Base-by-base conservation (phyloP, 192 early-diverging fungal genomes). In the Gigaspora rosea region DNA sequence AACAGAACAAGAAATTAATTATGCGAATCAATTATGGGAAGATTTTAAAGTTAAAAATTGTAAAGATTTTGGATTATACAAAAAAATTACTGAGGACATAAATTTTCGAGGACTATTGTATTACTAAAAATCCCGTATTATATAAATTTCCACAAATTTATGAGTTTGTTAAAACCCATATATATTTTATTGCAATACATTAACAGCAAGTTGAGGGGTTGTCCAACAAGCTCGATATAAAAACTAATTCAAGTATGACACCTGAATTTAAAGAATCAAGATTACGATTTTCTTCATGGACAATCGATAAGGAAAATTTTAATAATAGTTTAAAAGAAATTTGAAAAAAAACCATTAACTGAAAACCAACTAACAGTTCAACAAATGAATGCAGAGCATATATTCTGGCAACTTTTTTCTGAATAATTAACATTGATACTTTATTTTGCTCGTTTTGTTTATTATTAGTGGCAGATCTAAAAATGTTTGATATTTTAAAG, bases 191-290 rank as follows among this genome's bases (percentile, higher is more conserved):
- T 16, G 20, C 20, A 1, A 54, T 72, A 32, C 51, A 72, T 35
- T 50, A 72, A 35, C 49, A 72, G 27, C 54, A 72, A 72, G 70
- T 52, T 1, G 32, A 72, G 41, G 41, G 70, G 54, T 16, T 56
- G 3, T 72, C 57, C 35, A 35, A 72, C 18, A 35, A 72, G 10
- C 27, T 67, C 8, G 20, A 47, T n/a, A 7, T 47, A 67, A 67
- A 27, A 47, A 67, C 47, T 18, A 32, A 67, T 67, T 12, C 33
- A 0, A 67, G 41, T 67, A 67, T 67, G 18, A 13, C 65, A 67
- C 7, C 18, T 2, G 7, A 41, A 41, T 7, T 41, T 0, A 41
- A 41, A 41, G 7, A 41, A 41, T 41, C 36, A 41, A 41, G 36
- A n/a, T 41, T 41, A 41, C 2, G 7, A 41, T 41, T 41, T 1